Conservation (phyloP, 208 protist species). For the Borovskyia barvae region DNA sequence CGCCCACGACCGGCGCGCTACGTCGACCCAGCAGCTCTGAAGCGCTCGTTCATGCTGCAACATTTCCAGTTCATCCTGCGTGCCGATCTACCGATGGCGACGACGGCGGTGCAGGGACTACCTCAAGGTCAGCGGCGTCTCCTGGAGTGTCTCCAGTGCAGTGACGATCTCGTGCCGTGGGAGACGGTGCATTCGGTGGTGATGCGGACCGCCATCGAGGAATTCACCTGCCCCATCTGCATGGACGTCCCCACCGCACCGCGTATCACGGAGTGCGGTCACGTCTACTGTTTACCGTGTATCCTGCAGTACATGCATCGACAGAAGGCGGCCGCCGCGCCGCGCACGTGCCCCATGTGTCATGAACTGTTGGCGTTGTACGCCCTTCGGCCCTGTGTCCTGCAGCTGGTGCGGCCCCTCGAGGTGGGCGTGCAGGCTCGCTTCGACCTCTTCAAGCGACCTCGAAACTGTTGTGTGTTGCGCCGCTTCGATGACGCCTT, state of each 20-base stretch:
- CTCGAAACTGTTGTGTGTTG: slow-evolving; percentile 58
- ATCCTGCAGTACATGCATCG: slow-evolving; percentile 66
- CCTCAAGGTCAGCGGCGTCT: slow-evolving; percentile 62
- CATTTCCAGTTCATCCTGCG: slow-evolving; percentile 89
- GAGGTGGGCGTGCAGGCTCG: slow-evolving; percentile 27
- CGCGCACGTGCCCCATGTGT: slow-evolving; percentile 77
- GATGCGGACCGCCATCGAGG: slow-evolving; percentile 56
- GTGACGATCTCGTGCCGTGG: slow-evolving; percentile 71
- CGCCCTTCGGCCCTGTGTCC: slow-evolving; percentile 62
- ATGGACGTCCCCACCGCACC: slow-evolving; percentile 63
- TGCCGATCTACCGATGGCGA: slow-evolving; percentile 49
- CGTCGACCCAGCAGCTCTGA: slow-evolving; percentile 48
- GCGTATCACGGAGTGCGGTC: slow-evolving; percentile 85
- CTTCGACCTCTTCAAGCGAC: slow-evolving; percentile 71
- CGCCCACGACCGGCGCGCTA: slow-evolving; percentile 23
- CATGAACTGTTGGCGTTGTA: slow-evolving; percentile 41
- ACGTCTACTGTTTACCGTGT: slow-evolving; percentile 81
- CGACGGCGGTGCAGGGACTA: slow-evolving; percentile 31
- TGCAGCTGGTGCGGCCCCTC: slow-evolving; percentile 38
- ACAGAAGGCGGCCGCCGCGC: slow-evolving; percentile 40
- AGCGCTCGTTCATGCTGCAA: slow-evolving; percentile 81
- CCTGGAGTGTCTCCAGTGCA: slow-evolving; percentile 50
- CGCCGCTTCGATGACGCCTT: slow-evolving; percentile 64
- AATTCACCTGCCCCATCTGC: slow-evolving; percentile 87
- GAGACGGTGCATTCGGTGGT: slow-evolving; percentile 80